Conservation (phyloP, 495 filamentous ascomycete species). For the Paragyromitra xinjiangensis region DNA sequence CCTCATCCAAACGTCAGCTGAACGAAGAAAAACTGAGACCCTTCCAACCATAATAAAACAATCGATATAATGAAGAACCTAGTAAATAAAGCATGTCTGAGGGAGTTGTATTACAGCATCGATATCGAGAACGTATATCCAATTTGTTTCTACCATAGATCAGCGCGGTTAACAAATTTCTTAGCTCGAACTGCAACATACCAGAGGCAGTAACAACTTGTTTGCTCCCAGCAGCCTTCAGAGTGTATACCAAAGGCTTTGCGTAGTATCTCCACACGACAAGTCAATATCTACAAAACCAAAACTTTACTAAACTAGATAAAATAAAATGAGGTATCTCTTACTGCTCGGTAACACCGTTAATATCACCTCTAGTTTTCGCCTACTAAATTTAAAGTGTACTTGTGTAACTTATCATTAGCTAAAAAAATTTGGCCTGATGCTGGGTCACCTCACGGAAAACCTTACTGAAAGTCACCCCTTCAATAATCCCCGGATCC, state of each 20-base stretch:
- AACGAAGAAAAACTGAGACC: neutral
- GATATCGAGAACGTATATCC: slow-evolving; percentile 59
- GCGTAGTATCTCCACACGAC: slow-evolving; percentile 58
- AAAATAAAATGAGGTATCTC: neutral
- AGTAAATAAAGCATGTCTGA: neutral
- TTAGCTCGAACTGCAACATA: slow-evolving; percentile 48
- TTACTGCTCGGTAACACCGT: slow-evolving; percentile 32
- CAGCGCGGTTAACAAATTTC: slow-evolving; percentile 28
- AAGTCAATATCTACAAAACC: neutral
- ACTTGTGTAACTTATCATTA: slow-evolving; percentile 49
- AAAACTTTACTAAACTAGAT: neutral
- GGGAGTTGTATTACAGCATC: slow-evolving; percentile 52
- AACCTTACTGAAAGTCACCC: slow-evolving; percentile 56
- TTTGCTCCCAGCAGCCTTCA: slow-evolving; percentile 48
- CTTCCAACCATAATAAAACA: too few species aligned
- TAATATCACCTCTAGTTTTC: slow-evolving; percentile 40
- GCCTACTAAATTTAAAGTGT: slow-evolving; percentile 44
- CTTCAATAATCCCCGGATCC: slow-evolving; percentile 60
- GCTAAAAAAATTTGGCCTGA: slow-evolving; percentile 41
- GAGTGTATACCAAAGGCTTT: slow-evolving; percentile 62
- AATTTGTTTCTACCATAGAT: slow-evolving; percentile 39
- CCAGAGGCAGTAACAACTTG: slow-evolving; percentile 62
- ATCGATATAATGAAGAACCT: too few species aligned
- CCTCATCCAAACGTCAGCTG: neutral
- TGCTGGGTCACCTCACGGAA: neutral